Conservation (phyloP, 2,329 filamentous ascomycete species). For the Fusarium algeriense region DNA sequence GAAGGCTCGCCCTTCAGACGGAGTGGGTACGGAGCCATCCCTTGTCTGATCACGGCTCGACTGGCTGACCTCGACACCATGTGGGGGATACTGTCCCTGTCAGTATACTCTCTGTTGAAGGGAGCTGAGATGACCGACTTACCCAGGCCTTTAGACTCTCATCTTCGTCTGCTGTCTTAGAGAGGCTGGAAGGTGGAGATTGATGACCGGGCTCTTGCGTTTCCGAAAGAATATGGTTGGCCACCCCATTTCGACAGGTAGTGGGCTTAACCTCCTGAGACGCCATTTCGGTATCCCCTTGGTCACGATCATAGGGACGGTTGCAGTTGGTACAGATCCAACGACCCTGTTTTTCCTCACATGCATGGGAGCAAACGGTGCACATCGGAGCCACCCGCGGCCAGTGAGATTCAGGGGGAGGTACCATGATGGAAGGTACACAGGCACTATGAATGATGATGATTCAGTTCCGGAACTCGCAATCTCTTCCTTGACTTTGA, state of each 20-base stretch:
- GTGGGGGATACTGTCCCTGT: slow-evolving; percentile 1
- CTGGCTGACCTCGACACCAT: neutral
- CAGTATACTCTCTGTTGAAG: neutral
- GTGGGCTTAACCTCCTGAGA: too few species aligned
- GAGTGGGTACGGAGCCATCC: neutral
- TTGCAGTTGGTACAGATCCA: neutral
- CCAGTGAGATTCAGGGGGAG: neutral
- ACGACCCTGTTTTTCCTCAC: neutral
- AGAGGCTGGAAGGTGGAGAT: neutral
- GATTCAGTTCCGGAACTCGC: neutral
- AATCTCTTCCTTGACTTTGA: neutral
- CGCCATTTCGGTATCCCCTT: too few species aligned
- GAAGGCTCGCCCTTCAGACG: neutral
- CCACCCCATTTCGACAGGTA: neutral
- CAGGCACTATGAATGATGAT: neutral
- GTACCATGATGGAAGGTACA: neutral
- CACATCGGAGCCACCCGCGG: neutral
- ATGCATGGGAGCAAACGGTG: neutral
- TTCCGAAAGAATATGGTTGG: neutral
- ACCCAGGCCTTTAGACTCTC: neutral
- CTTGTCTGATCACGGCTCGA: neutral
- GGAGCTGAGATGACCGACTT: neutral
- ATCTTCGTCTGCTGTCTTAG: neutral
- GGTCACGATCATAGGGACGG: neutral
- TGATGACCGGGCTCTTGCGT: neutral